Conservation (phyloP, 2,329 filamentous ascomycete species). For the Fusarium marasasianum region DNA sequence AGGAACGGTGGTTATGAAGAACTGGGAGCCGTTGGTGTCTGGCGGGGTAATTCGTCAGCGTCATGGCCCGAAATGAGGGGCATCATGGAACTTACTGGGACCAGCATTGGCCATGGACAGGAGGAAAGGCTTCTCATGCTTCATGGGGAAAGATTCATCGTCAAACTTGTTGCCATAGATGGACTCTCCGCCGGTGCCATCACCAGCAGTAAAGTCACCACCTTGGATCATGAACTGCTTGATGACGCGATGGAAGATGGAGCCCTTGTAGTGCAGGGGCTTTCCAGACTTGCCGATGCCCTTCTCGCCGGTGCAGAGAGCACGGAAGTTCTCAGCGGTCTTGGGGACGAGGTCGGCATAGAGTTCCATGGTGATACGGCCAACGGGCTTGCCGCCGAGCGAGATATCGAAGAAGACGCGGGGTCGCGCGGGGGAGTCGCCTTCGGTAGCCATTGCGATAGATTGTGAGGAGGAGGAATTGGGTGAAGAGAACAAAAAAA, state of each 20-base stretch:
- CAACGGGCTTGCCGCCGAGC: conserved; percentile 77
- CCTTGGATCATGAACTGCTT: conserved; percentile 97
- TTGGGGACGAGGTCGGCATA: conserved; percentile 83
- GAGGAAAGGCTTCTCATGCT: conserved; percentile 93
- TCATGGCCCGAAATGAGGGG: neutral
- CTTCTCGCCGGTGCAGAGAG: conserved; percentile 94
- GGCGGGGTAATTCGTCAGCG: conserved; percentile 24
- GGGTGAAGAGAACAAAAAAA: neutral
- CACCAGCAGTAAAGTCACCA: conserved; percentile 94
- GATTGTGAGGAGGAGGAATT: neutral
- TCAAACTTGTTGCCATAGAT: conserved; percentile 98
- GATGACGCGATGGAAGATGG: conserved; percentile 94
- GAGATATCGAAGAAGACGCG: conserved; percentile 94
- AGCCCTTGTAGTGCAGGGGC: conserved; percentile 92
- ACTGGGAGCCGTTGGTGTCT: conserved; percentile 96
- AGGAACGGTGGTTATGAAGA: conserved; percentile 96
- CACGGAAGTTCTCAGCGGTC: conserved; percentile 96
- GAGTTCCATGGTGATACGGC: conserved; percentile 88
- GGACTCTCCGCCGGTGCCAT: conserved; percentile 94
- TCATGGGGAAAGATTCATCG: conserved; percentile 92
- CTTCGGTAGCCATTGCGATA: conserved; percentile 53
- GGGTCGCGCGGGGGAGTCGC: conserved; percentile 65
- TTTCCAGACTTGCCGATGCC: conserved; percentile 83
- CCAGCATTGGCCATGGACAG: conserved; percentile 98
- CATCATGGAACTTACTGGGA: conserved; percentile 67